Conservation (phyloP, 352 stramenopile genomes). For the Globisporangium heterothallicum region DNA sequence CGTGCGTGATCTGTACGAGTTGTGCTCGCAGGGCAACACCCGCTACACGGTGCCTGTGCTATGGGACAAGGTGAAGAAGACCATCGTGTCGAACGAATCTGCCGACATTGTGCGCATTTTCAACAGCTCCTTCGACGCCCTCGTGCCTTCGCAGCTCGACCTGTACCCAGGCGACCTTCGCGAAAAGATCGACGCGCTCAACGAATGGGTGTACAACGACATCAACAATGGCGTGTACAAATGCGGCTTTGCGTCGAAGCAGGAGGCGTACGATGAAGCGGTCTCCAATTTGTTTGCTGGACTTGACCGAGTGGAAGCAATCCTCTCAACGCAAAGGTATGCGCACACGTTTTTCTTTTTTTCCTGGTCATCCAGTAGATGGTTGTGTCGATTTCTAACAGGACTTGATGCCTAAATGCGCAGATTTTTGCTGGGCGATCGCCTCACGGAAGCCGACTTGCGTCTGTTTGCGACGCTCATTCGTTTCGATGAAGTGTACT, state of each 20-base stretch:
- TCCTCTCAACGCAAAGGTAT: constrained; percentile 59
- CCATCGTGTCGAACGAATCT: constrained; percentile 94
- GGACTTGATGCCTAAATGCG: background rate
- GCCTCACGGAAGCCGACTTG: constrained; percentile 75
- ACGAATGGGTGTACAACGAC: constrained; percentile 89
- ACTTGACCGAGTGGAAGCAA: constrained; percentile 68
- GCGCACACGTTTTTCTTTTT: constrained; percentile 1
- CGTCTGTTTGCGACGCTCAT: constrained; percentile 80
- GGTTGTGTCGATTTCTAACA: constrained; percentile 2
- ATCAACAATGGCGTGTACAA: constrained; percentile 93
- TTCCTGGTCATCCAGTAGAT: too few relatives aligned
- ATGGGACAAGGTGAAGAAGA: constrained; percentile 87
- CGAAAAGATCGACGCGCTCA: constrained; percentile 85
- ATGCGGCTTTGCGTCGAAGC: constrained; percentile 87
- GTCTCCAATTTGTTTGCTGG: constrained; percentile 61
- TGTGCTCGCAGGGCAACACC: constrained; percentile 64
- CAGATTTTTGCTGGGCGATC: constrained; percentile 52
- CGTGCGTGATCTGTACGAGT: constrained; percentile 80
- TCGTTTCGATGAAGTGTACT: constrained; percentile 82
- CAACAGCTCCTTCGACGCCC: constrained; percentile 69
- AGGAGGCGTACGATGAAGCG: constrained; percentile 85
- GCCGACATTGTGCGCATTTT: constrained; percentile 93
- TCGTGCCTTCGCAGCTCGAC: constrained; percentile 64
- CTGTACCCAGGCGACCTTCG: constrained; percentile 77
- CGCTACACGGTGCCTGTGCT: constrained; percentile 89